phyloP scores from a whole-genome alignment of 1,139 yeast species.

The Magnusiomyces magnusii region DNA sequence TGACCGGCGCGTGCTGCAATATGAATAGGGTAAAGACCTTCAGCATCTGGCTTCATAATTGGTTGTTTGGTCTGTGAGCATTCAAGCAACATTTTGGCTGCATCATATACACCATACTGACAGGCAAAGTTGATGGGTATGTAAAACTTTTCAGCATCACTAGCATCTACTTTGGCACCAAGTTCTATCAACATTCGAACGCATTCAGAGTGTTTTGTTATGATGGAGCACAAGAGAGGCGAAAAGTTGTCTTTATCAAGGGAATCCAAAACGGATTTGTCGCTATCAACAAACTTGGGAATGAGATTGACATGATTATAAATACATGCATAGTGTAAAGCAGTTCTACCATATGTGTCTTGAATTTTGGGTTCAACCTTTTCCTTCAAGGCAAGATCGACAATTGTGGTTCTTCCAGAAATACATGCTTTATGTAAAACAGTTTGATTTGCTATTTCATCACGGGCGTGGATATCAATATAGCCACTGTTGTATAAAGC shows the following conservation, averaged over 20 bases:
- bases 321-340: conserved; percentile 77
- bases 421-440: conserved; percentile 45
- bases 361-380: conserved; percentile 36
- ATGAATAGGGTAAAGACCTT: conserved; percentile 84
- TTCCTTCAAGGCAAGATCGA: conserved; percentile 33
- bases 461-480: conserved; percentile 36
- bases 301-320: conserved; percentile 33
- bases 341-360: conserved; percentile 71
- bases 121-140: conserved; percentile 89
- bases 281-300: conserved; percentile 29
- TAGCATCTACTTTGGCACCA: conserved; percentile 37
- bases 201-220: conserved; percentile 53
- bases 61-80: conserved; percentile 26
- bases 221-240: conserved; percentile 73
- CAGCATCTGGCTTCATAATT: conserved; percentile 29
- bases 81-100: conserved; percentile 53
- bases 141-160: conserved; percentile 41
- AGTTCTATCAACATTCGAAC: conserved; percentile 41
- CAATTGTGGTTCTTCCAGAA: conserved; percentile 32
- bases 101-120: conserved; percentile 67
- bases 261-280: conserved; percentile 32
- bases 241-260: conserved; percentile 43
- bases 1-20: conserved; percentile 85
- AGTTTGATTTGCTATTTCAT: conserved; percentile 38
- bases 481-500: conserved; percentile 35